Conservation (phyloP, 352 stramenopile genomes). For the Globisporangium echinulatum region DNA sequence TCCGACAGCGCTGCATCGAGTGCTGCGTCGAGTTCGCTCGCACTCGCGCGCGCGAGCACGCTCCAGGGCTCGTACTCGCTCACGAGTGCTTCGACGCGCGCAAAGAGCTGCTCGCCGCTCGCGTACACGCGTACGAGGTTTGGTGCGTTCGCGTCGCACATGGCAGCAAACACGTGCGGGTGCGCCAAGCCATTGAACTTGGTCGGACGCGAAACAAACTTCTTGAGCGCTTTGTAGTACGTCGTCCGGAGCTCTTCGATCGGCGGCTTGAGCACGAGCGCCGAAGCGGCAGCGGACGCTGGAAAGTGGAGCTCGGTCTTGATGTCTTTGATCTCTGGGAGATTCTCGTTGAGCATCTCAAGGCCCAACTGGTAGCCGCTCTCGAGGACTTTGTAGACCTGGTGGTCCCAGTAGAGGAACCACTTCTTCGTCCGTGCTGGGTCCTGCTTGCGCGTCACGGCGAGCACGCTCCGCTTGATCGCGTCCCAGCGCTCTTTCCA, state of each 20-base stretch:
- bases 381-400: slow-evolving; percentile 95
- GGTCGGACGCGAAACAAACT: slow-evolving; percentile 89
- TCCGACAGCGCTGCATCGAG: slow-evolving; percentile 74
- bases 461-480: slow-evolving; percentile 68
- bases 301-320: slow-evolving; percentile 73
- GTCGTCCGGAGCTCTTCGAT: slow-evolving; percentile 90
- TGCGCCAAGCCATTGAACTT: slow-evolving; percentile 88
- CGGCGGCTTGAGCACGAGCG: slow-evolving; percentile 85
- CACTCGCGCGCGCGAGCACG: slow-evolving; percentile 40
- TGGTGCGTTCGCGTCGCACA: slow-evolving; percentile 85
- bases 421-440: slow-evolving; percentile 82
- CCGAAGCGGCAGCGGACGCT: slow-evolving; percentile 10
- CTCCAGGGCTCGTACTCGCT: slow-evolving; percentile 84
- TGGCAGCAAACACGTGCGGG: slow-evolving; percentile 76
- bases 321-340: slow-evolving; percentile 88
- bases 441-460: slow-evolving; percentile 76
- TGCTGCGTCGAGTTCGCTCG: slow-evolving; percentile 63
- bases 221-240: slow-evolving; percentile 95
- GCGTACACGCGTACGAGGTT: slow-evolving; percentile 88
- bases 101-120: slow-evolving; percentile 90
- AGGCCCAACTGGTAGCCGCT: slow-evolving; percentile 91
- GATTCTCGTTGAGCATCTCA: slow-evolving; percentile 92
- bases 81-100: slow-evolving; percentile 59
- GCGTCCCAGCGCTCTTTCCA: slow-evolving; percentile 88
- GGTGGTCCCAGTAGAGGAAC: slow-evolving; percentile 92